Evolutionary conservation across 257 asterid species (phyloP), one percentile per base, ranked within the genome.

Genomic region (Nemophila menziesii): DNA sequence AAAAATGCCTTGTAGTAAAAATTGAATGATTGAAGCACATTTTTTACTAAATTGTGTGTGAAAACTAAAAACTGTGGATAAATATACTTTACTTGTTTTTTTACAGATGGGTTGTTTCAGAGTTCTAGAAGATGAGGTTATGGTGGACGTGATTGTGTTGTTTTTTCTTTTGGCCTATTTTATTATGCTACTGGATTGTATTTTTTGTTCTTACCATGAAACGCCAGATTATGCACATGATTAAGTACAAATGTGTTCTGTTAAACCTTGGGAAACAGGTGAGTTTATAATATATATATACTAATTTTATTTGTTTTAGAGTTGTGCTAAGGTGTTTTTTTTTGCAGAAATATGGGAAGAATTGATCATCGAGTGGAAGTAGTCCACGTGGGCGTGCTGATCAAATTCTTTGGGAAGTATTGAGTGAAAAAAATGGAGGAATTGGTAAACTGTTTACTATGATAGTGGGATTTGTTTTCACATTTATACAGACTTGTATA

Each of bases 111-210:
- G n/a, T n/a, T n/a, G n/a, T n/a, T n/a, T n/a, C n/a, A n/a, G n/a
- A n/a, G n/a, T n/a, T n/a, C n/a, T n/a, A n/a, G n/a, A n/a, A n/a
- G n/a, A n/a, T n/a, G n/a, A n/a, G n/a, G n/a, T n/a, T n/a, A n/a
- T n/a, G n/a, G n/a, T n/a, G n/a, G n/a, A n/a, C n/a, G n/a, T n/a
- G n/a, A n/a, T n/a, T n/a, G n/a, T n/a, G n/a, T n/a, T n/a, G n/a
- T n/a, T n/a, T n/a, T n/a, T n/a, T 79, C 44, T 86, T 82, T 60
- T 86, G 97, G 97, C 97, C 97, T 22, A 74, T 86, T 62, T 60
- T 86, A 49, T 51, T 86, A 54, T 74, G 68, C 66, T 86, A 86
- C 74, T 86, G 97, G 97, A 27, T 82, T 46, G 93, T 82, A 16
- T 85, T 86, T 52, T 74, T 86, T 44, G 72, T 65, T 51, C 85